Conservation (phyloP, 2,329 filamentous ascomycete species). For the Magnaporthiopsis incrustans region DNA sequence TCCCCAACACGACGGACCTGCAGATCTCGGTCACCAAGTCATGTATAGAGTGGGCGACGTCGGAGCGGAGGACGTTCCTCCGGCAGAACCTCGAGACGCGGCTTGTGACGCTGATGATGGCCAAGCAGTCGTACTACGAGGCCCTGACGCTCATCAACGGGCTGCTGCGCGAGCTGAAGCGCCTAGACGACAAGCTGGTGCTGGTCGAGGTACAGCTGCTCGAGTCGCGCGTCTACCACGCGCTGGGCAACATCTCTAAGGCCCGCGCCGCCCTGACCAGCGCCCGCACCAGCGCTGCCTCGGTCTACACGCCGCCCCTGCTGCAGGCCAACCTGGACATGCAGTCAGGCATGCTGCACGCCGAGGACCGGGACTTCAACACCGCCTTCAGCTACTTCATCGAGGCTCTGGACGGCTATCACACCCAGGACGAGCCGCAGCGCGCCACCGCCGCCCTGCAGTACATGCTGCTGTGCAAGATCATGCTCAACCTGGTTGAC, state of each 20-base stretch:
- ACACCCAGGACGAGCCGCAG: slow-evolving; percentile 76
- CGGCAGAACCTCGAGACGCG: slow-evolving; percentile 97
- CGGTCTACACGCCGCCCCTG: slow-evolving; percentile 91
- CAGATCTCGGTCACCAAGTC: slow-evolving; percentile 95
- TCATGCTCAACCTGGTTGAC: slow-evolving; percentile 96
- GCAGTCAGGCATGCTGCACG: slow-evolving; percentile 98
- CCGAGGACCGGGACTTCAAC: slow-evolving; percentile 98
- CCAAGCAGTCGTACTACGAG: slow-evolving; percentile 96
- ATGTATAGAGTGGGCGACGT: slow-evolving; percentile 98
- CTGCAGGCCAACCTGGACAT: slow-evolving; percentile 96
- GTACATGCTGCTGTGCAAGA: slow-evolving; percentile 99
- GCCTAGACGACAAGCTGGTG: slow-evolving; percentile 95
- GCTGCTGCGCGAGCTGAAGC: slow-evolving; percentile 92
- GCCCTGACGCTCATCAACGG: slow-evolving; percentile 94
- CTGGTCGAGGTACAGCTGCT: slow-evolving; percentile 96
- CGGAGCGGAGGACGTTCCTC: slow-evolving; percentile 89
- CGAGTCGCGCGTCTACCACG: slow-evolving; percentile 95
- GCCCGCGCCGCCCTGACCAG: slow-evolving; percentile 90
- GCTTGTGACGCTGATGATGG: slow-evolving; percentile 89
- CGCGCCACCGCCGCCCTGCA: slow-evolving; percentile 96
- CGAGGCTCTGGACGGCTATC: slow-evolving; percentile 95
- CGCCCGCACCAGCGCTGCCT: slow-evolving; percentile 88
- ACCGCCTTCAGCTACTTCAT: slow-evolving; percentile 99
- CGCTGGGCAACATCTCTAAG: slow-evolving; percentile 92
- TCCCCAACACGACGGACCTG: slow-evolving; percentile 88